A percentile compares a stretch with the other conserved stretches of the same genome.
phyloP scores from a whole-genome alignment of 345 rosid genomes.

The Salix caprea region DNA sequence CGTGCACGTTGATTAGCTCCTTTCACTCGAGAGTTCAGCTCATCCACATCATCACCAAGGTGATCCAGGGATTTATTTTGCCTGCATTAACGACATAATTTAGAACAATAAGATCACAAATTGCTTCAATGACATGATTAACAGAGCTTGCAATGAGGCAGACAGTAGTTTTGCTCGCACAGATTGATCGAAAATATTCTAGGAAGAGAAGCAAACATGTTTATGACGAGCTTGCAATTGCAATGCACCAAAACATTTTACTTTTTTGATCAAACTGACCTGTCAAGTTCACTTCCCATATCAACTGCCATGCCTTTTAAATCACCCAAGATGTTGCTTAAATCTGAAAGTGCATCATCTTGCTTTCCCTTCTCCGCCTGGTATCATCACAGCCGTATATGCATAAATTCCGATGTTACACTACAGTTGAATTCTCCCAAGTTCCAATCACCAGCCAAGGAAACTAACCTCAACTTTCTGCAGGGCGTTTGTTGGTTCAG shows the following conservation, averaged over 20 bases:
- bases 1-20: conserved; percentile 33
- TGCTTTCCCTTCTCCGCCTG: conserved; percentile 33
- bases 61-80: conserved; percentile 32
- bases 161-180: too few relatives aligned
- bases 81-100: conserved; percentile 6
- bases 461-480: conserved; percentile 28
- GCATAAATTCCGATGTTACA: not conserved
- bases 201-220: too few relatives aligned
- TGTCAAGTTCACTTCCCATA: conserved; percentile 30
- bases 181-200: too few relatives aligned
- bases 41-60: conserved; percentile 28
- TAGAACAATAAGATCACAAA: not conserved
- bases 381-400: not conserved
- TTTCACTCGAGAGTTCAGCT: conserved; percentile 32
- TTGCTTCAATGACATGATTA: too few relatives aligned
- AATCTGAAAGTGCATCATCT: conserved; percentile 27
- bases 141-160: too few relatives aligned
- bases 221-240: not conserved
- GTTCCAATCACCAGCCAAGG: not conserved
- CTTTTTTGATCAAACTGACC: conserved; percentile 13
- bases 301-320: conserved; percentile 29
- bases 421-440: not conserved
- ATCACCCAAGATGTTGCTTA: conserved; percentile 28
- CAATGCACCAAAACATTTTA: not conserved
- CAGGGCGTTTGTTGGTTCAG: conserved; percentile 17